These are phyloP conservation scores for Colletotrichum caudatum DNA, from an alignment of 2,329 filamentous ascomycete species.

Conservation along the genomic window DNA sequence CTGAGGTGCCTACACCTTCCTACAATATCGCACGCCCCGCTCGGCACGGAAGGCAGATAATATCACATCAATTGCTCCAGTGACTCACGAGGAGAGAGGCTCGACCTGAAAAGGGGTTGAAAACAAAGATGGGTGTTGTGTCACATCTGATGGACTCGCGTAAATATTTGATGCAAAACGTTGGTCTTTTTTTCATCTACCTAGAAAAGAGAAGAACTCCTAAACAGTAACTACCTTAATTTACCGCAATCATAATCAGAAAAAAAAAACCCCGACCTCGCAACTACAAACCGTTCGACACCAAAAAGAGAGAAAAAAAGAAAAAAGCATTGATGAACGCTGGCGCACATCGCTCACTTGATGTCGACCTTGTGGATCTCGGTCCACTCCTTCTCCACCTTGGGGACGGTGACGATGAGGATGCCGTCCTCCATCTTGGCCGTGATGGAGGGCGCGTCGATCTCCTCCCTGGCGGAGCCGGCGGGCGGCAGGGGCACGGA, in stretches of 20 bases:
- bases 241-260: not conserved
- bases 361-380: constrained; percentile 72
- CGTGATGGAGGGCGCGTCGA: constrained; percentile 76
- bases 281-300: not conserved
- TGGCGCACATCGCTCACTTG: constrained; percentile 51
- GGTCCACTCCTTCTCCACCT: constrained; percentile 75
- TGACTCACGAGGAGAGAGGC: not conserved
- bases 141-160: not conserved
- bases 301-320: constrained; percentile 8
- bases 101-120: too few species aligned
- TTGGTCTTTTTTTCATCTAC: not conserved
- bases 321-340: not conserved
- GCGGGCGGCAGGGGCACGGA: constrained; percentile 70
- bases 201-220: not conserved
- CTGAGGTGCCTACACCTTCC: not conserved
- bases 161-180: not conserved
- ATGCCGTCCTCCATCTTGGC: constrained; percentile 86
- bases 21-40: not conserved
- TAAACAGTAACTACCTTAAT: not conserved
- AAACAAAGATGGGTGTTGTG: not conserved
- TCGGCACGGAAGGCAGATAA: not conserved
- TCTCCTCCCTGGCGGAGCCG: constrained; percentile 60
- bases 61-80: not conserved
- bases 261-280: not conserved
- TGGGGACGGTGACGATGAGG: constrained; percentile 81